These are phyloP conservation scores for Evernia prunastri DNA, from an alignment of 495 filamentous ascomycete species.

Conservation along the genomic window DNA sequence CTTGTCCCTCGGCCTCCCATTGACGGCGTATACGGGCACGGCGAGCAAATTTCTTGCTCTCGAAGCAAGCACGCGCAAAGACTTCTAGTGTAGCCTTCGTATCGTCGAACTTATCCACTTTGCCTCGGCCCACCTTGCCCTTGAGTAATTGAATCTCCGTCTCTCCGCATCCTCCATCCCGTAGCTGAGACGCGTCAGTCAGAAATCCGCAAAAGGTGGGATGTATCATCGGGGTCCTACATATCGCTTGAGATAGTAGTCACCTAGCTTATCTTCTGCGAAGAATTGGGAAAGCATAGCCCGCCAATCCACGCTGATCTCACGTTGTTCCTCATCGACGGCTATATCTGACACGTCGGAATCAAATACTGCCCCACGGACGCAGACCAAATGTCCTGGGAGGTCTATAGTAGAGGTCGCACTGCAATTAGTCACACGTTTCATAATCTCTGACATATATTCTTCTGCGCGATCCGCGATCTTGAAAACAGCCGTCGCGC, in stretches of 20 bases:
- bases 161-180: background rate
- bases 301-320: background rate
- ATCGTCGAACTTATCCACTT: background rate
- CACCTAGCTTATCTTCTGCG: background rate
- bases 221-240: no score
- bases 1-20: background rate
- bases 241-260: no score
- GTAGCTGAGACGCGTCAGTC: background rate
- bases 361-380: no score
- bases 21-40: background rate
- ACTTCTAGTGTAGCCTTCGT: background rate
- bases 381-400: no score
- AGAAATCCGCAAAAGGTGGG: no score
- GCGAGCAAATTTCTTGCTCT: background rate
- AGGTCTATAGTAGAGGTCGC: no score
- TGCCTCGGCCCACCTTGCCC: background rate
- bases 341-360: no score
- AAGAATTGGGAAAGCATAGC: background rate
- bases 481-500: background rate
- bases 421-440: no score
- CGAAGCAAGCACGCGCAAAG: no score
- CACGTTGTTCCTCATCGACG: background rate
- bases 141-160: background rate
- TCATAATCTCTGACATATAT: no score
- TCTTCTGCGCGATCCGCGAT: no score